Evolutionary conservation across 2,329 filamentous ascomycete species (phyloP), one percentile per base, ranked within the genome.

Genomic region (Penicillium palitans): DNA sequence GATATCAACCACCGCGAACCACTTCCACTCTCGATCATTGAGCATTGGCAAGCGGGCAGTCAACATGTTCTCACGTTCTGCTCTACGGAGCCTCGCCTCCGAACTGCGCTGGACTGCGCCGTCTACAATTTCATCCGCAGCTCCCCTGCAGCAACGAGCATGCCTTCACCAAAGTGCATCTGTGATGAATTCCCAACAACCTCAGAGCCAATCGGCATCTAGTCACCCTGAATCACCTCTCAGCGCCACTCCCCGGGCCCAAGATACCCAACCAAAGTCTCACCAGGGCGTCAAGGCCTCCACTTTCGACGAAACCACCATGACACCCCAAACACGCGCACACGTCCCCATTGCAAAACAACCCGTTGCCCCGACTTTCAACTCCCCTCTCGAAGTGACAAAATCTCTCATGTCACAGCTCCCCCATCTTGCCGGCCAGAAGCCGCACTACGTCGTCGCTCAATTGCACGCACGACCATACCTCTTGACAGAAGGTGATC

Each of bases 401-500:
- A 68, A 75, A 60, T 74, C 78, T 15, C 66, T 79, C 35, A 72
- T 78, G 62, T 64, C 70, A 21, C 73, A 76, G 52, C 76, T 81
- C 35, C 79, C 79, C 8, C 68, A 76, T 54, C 76, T 81, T 52
- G 69, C 69, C 42, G 68, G 73, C 45, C 79, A 81, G 64, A 66
- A 70, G 39, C 76, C 78, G 25, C 78, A 80, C 70, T 81, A 80
- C 68, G 73, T 81, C 41, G 74, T 75, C 27, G 76, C 78, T 12
- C 78, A 81, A 65, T 66, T 81, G 31, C 79, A 81, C 64, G 75
- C 76, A 4, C 74, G 76, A n/a, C 79, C 79, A n/a, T 81, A 79
- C 68, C 75, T 81, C 25, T 69, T 81, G 51, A 81, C 79, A 0
- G 79, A 82, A 45, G 90, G 90, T 65, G 90, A 95, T 78, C 81